phyloP scores from a whole-genome alignment of 2,329 filamentous ascomycete genomes.

The Fusarium sacchari region DNA sequence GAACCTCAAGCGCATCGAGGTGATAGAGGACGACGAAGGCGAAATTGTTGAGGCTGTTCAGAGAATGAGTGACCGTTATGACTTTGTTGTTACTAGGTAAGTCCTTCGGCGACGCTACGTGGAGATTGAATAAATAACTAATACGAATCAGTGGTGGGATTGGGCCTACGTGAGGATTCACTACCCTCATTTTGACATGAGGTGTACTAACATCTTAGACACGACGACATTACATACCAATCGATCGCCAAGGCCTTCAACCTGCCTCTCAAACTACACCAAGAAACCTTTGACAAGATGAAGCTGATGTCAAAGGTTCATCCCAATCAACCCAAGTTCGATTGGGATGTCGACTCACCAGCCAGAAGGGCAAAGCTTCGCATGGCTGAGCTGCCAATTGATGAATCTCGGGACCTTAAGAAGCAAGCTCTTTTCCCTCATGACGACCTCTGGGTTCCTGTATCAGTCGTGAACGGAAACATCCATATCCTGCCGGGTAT shows the following conservation, averaged over 20 bases:
- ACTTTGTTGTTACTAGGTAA: slow-evolving; percentile 89
- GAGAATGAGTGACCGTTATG: slow-evolving; percentile 89
- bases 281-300: slow-evolving; percentile 83
- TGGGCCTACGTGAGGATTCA: slow-evolving; percentile 78
- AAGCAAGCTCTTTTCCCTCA: slow-evolving; percentile 82
- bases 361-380: slow-evolving; percentile 83
- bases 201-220: slow-evolving; percentile 60
- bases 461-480: slow-evolving; percentile 90
- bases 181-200: not conserved
- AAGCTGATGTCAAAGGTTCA: slow-evolving; percentile 80
- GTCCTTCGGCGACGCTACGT: not conserved
- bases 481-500: slow-evolving; percentile 93
- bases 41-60: slow-evolving; percentile 90
- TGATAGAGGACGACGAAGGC: slow-evolving; percentile 89
- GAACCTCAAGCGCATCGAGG: slow-evolving; percentile 86
- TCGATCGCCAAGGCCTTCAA: slow-evolving; percentile 91
- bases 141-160: slow-evolving; percentile 78
- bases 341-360: slow-evolving; percentile 85
- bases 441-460: slow-evolving; percentile 90
- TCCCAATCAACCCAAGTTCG: slow-evolving; percentile 77
- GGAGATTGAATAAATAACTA: slow-evolving; percentile 11
- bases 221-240: slow-evolving; percentile 97
- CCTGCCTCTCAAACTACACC: slow-evolving; percentile 79
- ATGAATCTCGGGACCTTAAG: slow-evolving; percentile 70
- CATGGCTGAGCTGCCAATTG: slow-evolving; percentile 89